Evolutionary conservation across 495 filamentous ascomycete genomes (phyloP).

Genomic region (Evernia prunastri): DNA sequence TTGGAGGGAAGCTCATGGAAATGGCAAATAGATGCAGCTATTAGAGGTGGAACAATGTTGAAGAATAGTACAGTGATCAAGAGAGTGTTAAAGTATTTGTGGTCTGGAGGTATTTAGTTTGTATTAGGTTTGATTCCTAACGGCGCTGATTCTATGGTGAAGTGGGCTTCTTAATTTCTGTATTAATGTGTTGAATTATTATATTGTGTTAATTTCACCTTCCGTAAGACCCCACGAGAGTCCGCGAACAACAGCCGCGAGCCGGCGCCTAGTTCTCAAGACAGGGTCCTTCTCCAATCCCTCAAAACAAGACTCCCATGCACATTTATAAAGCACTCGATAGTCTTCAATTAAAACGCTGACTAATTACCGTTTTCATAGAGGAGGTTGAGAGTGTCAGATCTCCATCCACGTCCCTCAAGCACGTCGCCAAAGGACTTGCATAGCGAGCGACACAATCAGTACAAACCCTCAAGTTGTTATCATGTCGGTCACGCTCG

Average conservation of each 20-base stretch:
- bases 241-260: background rate
- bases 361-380: background rate
- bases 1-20: background rate
- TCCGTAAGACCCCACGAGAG: too few relatives aligned
- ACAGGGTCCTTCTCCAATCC: constrained; percentile 1
- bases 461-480: background rate
- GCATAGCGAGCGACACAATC: background rate
- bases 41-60: background rate
- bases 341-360: background rate
- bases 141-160: too few relatives aligned
- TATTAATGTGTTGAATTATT: too few relatives aligned
- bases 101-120: too few relatives aligned
- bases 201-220: too few relatives aligned
- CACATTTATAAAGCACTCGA: background rate
- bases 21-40: background rate
- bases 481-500: constrained; percentile 89
- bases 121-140: too few relatives aligned
- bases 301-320: background rate
- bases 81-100: background rate
- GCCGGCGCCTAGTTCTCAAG: background rate
- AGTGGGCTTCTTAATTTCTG: too few relatives aligned
- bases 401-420: background rate
- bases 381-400: background rate
- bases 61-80: background rate
- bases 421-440: background rate